Percentiles rank a stretch among this genome's conserved stretches.
These are phyloP conservation scores for Tricholomella constricta DNA, from an alignment of 768 basidiomycete genomes.

Conservation along the genomic window DNA sequence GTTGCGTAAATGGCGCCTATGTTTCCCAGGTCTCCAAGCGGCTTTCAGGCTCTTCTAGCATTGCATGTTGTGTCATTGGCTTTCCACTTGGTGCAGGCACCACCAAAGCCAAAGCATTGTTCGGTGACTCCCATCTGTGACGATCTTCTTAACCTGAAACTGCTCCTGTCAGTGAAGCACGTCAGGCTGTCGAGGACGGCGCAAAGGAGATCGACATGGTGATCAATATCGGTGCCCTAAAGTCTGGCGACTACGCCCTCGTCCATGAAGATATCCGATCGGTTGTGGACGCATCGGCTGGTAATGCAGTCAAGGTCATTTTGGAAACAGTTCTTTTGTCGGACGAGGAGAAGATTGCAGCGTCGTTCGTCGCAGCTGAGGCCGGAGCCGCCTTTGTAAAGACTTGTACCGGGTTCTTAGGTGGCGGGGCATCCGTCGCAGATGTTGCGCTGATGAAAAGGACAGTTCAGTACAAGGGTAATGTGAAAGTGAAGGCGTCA, in stretches of 20 bases:
- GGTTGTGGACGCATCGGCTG: slow-evolving; percentile 36
- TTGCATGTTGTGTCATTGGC: slow-evolving; percentile 51
- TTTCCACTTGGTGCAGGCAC: slow-evolving; percentile 54
- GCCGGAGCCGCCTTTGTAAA: slow-evolving; percentile 57
- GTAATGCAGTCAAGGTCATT: slow-evolving; percentile 49
- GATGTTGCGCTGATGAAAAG: slow-evolving; percentile 48
- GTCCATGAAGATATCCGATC: slow-evolving; percentile 42
- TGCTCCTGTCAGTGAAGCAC: slow-evolving; percentile 39
- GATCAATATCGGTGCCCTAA: slow-evolving; percentile 48
- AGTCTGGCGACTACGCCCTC: slow-evolving; percentile 35
- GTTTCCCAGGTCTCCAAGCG: slow-evolving; percentile 42
- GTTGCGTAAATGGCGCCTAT: slow-evolving; percentile 52
- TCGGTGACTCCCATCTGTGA: slow-evolving; percentile 14
- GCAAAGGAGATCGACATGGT: slow-evolving; percentile 57
- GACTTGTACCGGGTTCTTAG: slow-evolving; percentile 53
- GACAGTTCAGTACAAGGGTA: slow-evolving; percentile 37
- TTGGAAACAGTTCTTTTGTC: slow-evolving; percentile 51
- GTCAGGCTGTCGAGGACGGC: slow-evolving; percentile 45
- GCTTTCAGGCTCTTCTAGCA: slow-evolving; percentile 36
- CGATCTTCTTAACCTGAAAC: neutral
- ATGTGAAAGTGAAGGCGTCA: slow-evolving; percentile 52
- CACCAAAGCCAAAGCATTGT: slow-evolving; percentile 47
- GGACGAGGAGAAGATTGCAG: slow-evolving; percentile 47
- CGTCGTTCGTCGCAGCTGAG: slow-evolving; percentile 47
- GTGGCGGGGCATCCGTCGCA: slow-evolving; percentile 45